Percentiles rank a stretch among this genome's conserved stretches.
These are phyloP conservation scores for Suhomyces yuchorum DNA, from an alignment of 1,139 yeast species.

Conservation along the genomic window DNA sequence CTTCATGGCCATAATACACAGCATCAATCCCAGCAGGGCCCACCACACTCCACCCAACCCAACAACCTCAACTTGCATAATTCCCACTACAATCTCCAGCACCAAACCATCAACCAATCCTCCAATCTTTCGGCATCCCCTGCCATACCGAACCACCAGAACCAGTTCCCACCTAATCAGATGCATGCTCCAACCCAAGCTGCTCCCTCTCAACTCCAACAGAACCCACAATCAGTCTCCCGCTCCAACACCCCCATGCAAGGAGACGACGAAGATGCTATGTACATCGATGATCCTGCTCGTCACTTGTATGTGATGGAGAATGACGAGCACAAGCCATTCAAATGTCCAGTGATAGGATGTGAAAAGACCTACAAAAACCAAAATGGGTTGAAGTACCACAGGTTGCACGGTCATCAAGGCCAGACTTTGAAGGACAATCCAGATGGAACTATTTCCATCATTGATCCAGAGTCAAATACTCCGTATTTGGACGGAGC, in stretches of 20 bases:
- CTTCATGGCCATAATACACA: conserved; percentile 13
- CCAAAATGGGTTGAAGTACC: conserved; percentile 96
- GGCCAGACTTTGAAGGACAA: conserved; percentile 89
- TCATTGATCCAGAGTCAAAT: conserved; percentile 90
- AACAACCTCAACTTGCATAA: conserved; percentile 19
- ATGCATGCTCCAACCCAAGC: conserved; percentile 15
- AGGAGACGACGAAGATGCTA: conserved; percentile 46
- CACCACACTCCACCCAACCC: conserved; percentile 21
- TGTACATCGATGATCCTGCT: conserved; percentile 89
- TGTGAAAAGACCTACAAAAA: conserved; percentile 97
- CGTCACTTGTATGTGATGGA: conserved; percentile 91
- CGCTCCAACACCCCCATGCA: conserved; percentile 33
- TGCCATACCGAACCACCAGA: conserved; percentile 15
- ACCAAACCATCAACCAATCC: conserved; percentile 15
- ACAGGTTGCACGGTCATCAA: conserved; percentile 95
- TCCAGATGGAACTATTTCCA: conserved; percentile 89
- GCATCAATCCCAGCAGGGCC: conserved; percentile 16
- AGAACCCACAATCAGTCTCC: conserved; percentile 16
- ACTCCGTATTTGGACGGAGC: conserved; percentile 90
- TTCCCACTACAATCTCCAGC: conserved; percentile 18
- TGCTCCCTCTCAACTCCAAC: conserved; percentile 21
- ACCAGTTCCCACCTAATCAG: conserved; percentile 12
- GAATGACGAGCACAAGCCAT: conserved; percentile 90
- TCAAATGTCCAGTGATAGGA: conserved; percentile 96
- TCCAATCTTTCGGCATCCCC: conserved; percentile 15